Evolutionary conservation across 2,329 filamentous ascomycete genomes (phyloP).

Genomic region (Diplodia corticola): DNA sequence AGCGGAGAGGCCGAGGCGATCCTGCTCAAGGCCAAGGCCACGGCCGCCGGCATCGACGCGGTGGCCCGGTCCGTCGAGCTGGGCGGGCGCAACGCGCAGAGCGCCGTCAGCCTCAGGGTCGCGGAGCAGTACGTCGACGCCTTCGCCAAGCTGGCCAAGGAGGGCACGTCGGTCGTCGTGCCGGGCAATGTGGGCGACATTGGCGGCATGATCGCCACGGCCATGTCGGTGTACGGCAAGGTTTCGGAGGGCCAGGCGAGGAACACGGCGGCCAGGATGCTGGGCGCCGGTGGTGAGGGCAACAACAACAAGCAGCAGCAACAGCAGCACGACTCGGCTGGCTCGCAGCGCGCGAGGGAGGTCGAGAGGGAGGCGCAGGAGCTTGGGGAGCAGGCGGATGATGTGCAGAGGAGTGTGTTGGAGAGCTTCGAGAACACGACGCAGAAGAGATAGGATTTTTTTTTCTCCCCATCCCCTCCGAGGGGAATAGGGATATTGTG

Average conservation of each 20-base stretch:
- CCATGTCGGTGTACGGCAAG: conserved; percentile 92
- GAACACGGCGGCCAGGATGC: conserved; percentile 58
- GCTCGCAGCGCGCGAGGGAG: conserved; percentile 10
- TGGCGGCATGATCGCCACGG: conserved; percentile 93
- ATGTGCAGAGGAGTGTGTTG: conserved; percentile 23
- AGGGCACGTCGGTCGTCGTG: conserved; percentile 93
- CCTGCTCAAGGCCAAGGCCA: conserved; percentile 78
- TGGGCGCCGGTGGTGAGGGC: conserved; percentile 7
- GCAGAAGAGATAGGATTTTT: conserved; percentile 5
- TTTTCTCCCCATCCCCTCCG: background rate
- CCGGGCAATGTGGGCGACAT: conserved; percentile 97
- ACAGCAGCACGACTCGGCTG: background rate
- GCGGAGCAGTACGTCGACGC: conserved; percentile 98
- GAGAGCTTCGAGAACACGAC: conserved; percentile 25
- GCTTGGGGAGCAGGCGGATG: conserved; percentile 24
- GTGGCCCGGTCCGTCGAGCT: conserved; percentile 74
- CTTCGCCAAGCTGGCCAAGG: conserved; percentile 87
- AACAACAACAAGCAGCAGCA: too few relatives aligned
- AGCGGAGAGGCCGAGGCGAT: conserved; percentile 94
- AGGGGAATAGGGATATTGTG: too few relatives aligned
- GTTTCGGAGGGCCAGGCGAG: conserved; percentile 78
- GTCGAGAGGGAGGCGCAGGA: conserved; percentile 19
- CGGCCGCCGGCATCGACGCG: conserved; percentile 82
- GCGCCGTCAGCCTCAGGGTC: conserved; percentile 81
- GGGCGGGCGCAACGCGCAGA: conserved; percentile 74